Evolutionary conservation across 441 rosid species (phyloP).

Genomic region (Gossypium gossypioides): DNA sequence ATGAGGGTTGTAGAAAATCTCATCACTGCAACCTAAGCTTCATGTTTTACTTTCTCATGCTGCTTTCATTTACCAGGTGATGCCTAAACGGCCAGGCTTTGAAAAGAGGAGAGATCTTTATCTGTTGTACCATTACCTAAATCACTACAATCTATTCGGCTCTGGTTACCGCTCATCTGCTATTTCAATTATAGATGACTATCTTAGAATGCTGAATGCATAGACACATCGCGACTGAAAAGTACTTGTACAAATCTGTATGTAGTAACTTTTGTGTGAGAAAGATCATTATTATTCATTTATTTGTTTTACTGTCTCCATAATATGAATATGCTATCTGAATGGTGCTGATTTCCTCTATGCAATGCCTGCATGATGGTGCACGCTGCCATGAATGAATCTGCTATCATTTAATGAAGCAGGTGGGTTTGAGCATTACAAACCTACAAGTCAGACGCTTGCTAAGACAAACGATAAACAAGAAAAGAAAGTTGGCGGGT

Average conservation of each 20-base stretch:
- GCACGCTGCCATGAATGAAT: not conserved
- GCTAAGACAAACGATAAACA: not conserved
- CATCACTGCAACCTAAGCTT: not conserved
- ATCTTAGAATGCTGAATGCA: slow-evolving; percentile 47
- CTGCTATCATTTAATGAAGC: not conserved
- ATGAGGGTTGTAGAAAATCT: not conserved
- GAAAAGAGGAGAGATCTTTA: slow-evolving; percentile 76
- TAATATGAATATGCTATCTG: not conserved
- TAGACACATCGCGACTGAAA: slow-evolving; percentile 16
- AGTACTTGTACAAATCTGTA: not conserved
- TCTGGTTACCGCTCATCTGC: slow-evolving; percentile 80
- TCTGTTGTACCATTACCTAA: slow-evolving; percentile 75
- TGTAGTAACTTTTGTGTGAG: not conserved
- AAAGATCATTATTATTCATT: not conserved
- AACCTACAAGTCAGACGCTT: too few relatives aligned
- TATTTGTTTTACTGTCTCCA: not conserved
- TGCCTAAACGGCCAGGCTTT: slow-evolving; percentile 70
- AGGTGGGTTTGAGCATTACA: not conserved
- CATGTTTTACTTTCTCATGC: not conserved
- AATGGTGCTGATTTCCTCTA: not conserved
- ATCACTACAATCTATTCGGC: slow-evolving; percentile 86
- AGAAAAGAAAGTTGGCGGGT: too few relatives aligned
- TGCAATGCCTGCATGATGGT: not conserved
- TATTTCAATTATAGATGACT: slow-evolving; percentile 65
- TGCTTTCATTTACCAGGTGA: slow-evolving; percentile 43